A percentile compares a stretch with the other conserved stretches of the same genome.
Evolutionary conservation across 2,329 filamentous ascomycete genomes (phyloP).

Genomic region (Lachnellula suecica): DNA sequence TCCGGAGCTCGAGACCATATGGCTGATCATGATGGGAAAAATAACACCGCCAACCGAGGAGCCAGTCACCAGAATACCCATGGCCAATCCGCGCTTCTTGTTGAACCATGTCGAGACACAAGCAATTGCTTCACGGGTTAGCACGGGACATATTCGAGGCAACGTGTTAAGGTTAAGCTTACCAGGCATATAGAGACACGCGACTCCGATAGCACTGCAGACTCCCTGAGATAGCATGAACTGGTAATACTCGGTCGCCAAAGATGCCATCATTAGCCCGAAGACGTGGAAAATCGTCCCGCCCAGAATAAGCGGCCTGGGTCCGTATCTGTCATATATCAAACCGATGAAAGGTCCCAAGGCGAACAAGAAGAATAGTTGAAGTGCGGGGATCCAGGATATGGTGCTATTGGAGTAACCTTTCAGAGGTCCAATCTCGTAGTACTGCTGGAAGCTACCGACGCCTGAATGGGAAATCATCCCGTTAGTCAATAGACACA

Average conservation of each 20-base stretch:
- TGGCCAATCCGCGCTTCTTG: constrained; percentile 42
- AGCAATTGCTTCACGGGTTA: too few relatives aligned
- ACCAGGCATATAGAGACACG: constrained; percentile 11
- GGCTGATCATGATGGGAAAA: constrained; percentile 52
- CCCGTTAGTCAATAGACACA: too few relatives aligned
- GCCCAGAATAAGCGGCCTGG: constrained; percentile 37
- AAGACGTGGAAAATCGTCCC: constrained; percentile 48
- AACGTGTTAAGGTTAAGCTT: too few relatives aligned
- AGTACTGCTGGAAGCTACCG: too few relatives aligned
- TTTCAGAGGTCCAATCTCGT: too few relatives aligned
- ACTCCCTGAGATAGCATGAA: constrained; percentile 53
- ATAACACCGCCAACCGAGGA: constrained; percentile 51
- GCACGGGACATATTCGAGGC: too few relatives aligned
- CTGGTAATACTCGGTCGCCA: constrained; percentile 48
- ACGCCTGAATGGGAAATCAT: too few relatives aligned
- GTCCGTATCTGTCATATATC: constrained; percentile 11
- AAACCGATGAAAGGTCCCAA: constrained; percentile 8
- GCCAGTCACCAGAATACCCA: constrained; percentile 45
- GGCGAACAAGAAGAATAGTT: too few relatives aligned
- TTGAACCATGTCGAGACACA: constrained; percentile 44
- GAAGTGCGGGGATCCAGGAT: too few relatives aligned
- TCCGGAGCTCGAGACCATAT: constrained; percentile 6
- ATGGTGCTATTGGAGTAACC: too few relatives aligned
- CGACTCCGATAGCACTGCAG: constrained; percentile 43
- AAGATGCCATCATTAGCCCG: constrained; percentile 35